Evolutionary conservation across 371 early-diverging fungal species (phyloP).

Genomic region (Haplosporangium sp.): DNA sequence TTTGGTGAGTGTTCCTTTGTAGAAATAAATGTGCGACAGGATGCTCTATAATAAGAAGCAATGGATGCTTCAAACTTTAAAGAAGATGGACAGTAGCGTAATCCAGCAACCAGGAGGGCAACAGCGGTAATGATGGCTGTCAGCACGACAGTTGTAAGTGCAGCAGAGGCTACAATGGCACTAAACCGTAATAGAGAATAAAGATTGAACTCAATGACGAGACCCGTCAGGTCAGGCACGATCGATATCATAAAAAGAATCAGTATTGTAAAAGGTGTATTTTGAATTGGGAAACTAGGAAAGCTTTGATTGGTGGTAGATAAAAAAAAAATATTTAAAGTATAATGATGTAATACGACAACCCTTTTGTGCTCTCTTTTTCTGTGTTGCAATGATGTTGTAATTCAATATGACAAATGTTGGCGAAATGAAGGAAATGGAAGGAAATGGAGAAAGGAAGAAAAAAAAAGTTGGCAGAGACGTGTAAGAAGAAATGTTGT

Average conservation of each 20-base stretch:
- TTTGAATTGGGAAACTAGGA: too few species aligned
- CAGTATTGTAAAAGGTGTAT: background rate
- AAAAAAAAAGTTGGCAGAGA: too few species aligned
- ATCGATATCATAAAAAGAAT: slow-evolving; percentile 1
- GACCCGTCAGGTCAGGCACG: background rate
- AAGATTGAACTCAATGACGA: background rate
- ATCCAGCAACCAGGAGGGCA: background rate
- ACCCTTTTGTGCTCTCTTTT: background rate
- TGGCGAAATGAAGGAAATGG: background rate
- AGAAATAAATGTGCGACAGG: background rate
- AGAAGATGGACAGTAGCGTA: background rate
- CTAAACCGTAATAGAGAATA: background rate
- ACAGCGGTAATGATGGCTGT: background rate
- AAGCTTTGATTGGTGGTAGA: slow-evolving; percentile 16
- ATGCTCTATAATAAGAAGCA: background rate
- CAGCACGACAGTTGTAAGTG: slow-evolving; percentile 1
- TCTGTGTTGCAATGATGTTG: background rate
- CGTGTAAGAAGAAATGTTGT: too few species aligned
- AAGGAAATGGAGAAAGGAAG: background rate
- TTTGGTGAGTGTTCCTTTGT: background rate
- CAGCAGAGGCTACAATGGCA: background rate
- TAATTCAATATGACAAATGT: background rate
- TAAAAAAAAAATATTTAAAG: slow-evolving; percentile 6
- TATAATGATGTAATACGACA: slow-evolving; percentile 11
- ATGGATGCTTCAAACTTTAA: background rate